These are phyloP conservation scores for Luvunga scandens DNA, from an alignment of 345 rosid genomes.

Conservation along the genomic window DNA sequence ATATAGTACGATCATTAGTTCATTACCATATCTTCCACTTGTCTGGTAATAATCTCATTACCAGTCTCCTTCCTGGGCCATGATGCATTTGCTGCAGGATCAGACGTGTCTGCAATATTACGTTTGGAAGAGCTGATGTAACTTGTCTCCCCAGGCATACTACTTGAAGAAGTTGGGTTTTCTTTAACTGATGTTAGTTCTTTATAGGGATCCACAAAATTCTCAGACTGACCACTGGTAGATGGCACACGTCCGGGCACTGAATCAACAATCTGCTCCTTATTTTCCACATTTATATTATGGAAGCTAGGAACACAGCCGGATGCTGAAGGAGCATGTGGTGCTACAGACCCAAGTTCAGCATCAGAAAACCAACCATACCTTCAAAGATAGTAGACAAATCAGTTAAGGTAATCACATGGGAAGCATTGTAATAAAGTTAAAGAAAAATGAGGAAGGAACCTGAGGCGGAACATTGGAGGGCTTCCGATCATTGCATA, in stretches of 20 bases:
- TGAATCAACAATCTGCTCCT: slow-evolving; percentile 31
- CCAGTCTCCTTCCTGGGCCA: slow-evolving; percentile 31
- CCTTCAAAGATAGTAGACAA: slow-evolving; percentile 48
- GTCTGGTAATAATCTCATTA: slow-evolving; percentile 25
- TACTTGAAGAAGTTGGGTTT: slow-evolving; percentile 17
- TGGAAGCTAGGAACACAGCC: slow-evolving; percentile 37
- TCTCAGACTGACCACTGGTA: slow-evolving; percentile 30
- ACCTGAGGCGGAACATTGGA: slow-evolving; percentile 88
- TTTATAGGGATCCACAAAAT: slow-evolving; percentile 31
- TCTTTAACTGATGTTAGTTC: slow-evolving; percentile 30
- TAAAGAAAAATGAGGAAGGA: slow-evolving; percentile 22
- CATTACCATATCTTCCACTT: slow-evolving; percentile 39
- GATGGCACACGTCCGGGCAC: slow-evolving; percentile 29
- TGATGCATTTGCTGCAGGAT: slow-evolving; percentile 26
- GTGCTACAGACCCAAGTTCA: slow-evolving; percentile 34
- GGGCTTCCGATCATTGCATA: slow-evolving; percentile 71
- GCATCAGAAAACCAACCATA: slow-evolving; percentile 83
- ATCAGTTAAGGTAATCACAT: slow-evolving; percentile 7
- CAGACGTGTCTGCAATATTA: slow-evolving; percentile 28
- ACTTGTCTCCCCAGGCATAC: slow-evolving; percentile 18
- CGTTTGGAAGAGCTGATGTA: slow-evolving; percentile 13
- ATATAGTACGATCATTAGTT: background rate
- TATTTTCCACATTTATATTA: slow-evolving; percentile 33
- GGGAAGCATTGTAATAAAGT: slow-evolving; percentile 7
- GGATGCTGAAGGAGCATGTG: slow-evolving; percentile 36